Percentiles rank a stretch among this genome's conserved stretches.
These are phyloP conservation scores for Cunninghamia lanceolata DNA, from an alignment of 75 land plant species.

Conservation along the genomic window DNA sequence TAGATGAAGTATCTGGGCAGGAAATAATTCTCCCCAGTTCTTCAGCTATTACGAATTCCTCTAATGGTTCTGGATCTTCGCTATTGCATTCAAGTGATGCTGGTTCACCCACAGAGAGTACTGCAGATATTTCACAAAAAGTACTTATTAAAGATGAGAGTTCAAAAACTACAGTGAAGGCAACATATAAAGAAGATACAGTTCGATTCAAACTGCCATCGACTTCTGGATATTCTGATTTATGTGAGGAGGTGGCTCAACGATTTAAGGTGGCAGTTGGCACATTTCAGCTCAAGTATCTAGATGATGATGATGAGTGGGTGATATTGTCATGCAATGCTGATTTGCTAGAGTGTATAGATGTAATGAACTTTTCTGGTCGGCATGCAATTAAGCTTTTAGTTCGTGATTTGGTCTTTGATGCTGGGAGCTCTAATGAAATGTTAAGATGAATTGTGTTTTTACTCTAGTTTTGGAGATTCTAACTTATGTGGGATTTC, in stretches of 20 bases:
- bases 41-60: slow-evolving; percentile 61
- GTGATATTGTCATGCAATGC: slow-evolving; percentile 53
- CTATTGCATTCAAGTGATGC: slow-evolving; percentile 33
- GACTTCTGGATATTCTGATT: slow-evolving; percentile 25
- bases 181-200: slow-evolving; percentile 50
- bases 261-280: slow-evolving; percentile 49
- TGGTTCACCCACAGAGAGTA: slow-evolving; percentile 30
- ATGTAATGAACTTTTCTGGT: slow-evolving; percentile 45
- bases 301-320: slow-evolving; percentile 82
- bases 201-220: slow-evolving; percentile 62
- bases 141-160: slow-evolving; percentile 9
- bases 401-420: slow-evolving; percentile 34
- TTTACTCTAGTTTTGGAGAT: not conserved
- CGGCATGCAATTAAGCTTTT: slow-evolving; percentile 43
- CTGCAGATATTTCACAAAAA: not conserved
- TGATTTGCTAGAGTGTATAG: slow-evolving; percentile 65
- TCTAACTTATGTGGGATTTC: slow-evolving; percentile 1
- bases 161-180: slow-evolving; percentile 46
- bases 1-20: slow-evolving; percentile 24
- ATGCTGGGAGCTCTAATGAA: slow-evolving; percentile 40
- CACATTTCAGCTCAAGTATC: slow-evolving; percentile 67
- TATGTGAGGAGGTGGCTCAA: slow-evolving; percentile 54
- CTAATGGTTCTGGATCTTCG: slow-evolving; percentile 33
- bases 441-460: slow-evolving; percentile 17
- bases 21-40: slow-evolving; percentile 16